Percentiles rank a stretch among this genome's conserved stretches.
phyloP scores from a whole-genome alignment of 2,329 filamentous ascomycete species.

The Colletotrichum scovillei region DNA sequence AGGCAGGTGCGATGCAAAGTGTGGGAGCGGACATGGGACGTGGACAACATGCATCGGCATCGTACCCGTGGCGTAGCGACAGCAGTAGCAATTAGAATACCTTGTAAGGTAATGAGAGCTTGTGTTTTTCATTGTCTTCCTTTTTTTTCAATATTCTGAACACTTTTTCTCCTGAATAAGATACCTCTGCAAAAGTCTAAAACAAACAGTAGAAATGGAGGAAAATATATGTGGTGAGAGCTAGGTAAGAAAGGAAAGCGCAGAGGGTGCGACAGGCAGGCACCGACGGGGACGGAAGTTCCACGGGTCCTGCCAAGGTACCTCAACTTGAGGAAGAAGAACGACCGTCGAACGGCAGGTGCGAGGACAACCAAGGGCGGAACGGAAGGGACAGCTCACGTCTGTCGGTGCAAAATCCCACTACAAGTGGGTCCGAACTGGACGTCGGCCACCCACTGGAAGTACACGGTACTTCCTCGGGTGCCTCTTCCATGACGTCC shows the following conservation, averaged over 20 bases:
- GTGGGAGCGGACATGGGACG: not conserved
- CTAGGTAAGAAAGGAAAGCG: not conserved
- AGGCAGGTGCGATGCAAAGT: not conserved
- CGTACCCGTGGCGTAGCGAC: not conserved
- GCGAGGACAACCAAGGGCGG: conserved; percentile 33
- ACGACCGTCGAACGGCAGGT: conserved; percentile 26
- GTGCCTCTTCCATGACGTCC: conserved; percentile 27
- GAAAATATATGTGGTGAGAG: not conserved
- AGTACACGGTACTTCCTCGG: conserved; percentile 8
- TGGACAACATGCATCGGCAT: conserved; percentile 9
- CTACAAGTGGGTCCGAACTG: conserved; percentile 37
- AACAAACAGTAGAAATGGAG: too few relatives aligned
- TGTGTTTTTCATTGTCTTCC: not conserved
- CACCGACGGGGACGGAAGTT: conserved; percentile 11
- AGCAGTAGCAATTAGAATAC: not conserved
- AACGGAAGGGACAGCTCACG: conserved; percentile 37
- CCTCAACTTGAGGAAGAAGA: not conserved
- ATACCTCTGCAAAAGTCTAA: not conserved
- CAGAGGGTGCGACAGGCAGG: not conserved
- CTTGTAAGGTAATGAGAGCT: not conserved
- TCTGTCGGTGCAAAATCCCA: conserved; percentile 38
- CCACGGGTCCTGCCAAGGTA: conserved; percentile 23
- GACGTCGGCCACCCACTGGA: conserved; percentile 29
- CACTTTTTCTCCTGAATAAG: not conserved
- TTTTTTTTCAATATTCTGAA: not conserved